Conservation (phyloP, 768 basidiomycete genomes). For the Mycena amicta region DNA sequence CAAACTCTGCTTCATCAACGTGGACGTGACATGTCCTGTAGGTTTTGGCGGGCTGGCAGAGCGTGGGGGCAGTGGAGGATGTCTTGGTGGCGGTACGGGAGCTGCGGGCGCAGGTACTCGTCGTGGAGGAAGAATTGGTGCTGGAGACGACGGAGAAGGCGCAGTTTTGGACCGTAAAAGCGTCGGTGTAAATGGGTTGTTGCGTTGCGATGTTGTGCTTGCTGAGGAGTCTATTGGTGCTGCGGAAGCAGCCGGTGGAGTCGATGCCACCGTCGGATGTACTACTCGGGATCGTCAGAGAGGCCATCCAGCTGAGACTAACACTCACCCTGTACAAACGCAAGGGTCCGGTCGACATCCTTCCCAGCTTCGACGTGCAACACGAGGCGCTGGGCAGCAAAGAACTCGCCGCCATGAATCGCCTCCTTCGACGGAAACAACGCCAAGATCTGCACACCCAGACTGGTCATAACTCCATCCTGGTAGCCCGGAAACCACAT, state of each 20-base stretch:
- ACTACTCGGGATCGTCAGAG: constrained; percentile 14
- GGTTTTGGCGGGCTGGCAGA: constrained; percentile 26
- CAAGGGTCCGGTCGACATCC: constrained; percentile 63
- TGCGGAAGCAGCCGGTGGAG: constrained; percentile 24
- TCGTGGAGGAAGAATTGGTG: constrained; percentile 21
- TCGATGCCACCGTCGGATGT: constrained; percentile 20
- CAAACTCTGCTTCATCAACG: constrained; percentile 72
- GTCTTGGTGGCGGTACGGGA: constrained; percentile 30
- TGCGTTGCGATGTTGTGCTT: background rate
- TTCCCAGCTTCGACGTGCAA: constrained; percentile 63
- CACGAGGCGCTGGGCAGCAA: constrained; percentile 70
- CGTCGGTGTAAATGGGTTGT: constrained; percentile 8
- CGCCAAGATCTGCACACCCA: constrained; percentile 55
- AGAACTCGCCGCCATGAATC: constrained; percentile 73
- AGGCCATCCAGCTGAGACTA: background rate
- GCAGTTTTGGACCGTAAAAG: constrained; percentile 20
- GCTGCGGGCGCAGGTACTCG: constrained; percentile 18
- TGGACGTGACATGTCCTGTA: constrained; percentile 54
- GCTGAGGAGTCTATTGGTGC: background rate
- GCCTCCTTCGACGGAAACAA: constrained; percentile 64
- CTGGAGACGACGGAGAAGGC: constrained; percentile 1
- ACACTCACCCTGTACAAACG: constrained; percentile 73
- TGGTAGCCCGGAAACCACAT: constrained; percentile 27
- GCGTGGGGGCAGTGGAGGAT: constrained; percentile 31
- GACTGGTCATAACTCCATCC: background rate